phyloP scores from a whole-genome alignment of 768 basidiomycete genomes.

The Gautieria morchelliformis region DNA sequence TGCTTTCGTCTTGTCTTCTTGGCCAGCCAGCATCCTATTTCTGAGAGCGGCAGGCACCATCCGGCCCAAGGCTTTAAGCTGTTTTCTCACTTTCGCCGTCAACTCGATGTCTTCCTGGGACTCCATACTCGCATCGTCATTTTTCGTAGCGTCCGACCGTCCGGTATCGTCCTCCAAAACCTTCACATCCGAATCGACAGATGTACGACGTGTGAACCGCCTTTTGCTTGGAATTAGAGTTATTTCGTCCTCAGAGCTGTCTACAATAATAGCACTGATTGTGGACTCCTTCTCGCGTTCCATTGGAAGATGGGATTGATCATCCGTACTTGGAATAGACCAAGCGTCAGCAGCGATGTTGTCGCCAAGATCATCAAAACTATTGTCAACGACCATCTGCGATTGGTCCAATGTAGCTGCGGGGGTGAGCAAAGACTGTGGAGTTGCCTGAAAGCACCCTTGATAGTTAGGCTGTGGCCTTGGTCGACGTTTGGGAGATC shows the following conservation, averaged over 20 bases:
- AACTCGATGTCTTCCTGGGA: constrained; percentile 7
- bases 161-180: background rate
- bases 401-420: background rate
- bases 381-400: background rate
- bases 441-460: background rate
- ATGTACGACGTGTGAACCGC: background rate
- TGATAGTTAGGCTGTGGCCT: background rate
- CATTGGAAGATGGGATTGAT: background rate
- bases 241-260: background rate
- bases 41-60: constrained; percentile 53
- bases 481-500: background rate
- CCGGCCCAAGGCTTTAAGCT: constrained; percentile 29
- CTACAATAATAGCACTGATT: background rate
- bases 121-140: background rate
- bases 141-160: background rate
- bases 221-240: background rate
- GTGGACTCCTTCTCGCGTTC: background rate
- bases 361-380: background rate
- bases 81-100: constrained; percentile 21
- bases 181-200: background rate
- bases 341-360: background rate
- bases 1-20: constrained; percentile 13
- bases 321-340: background rate
- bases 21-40: constrained; percentile 20
- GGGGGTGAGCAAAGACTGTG: background rate